A percentile compares a stretch with the other conserved stretches of the same genome.
These are phyloP conservation scores for Verticillium nonalfalfae DNA, from an alignment of 2,329 filamentous ascomycete genomes.

Conservation along the genomic window DNA sequence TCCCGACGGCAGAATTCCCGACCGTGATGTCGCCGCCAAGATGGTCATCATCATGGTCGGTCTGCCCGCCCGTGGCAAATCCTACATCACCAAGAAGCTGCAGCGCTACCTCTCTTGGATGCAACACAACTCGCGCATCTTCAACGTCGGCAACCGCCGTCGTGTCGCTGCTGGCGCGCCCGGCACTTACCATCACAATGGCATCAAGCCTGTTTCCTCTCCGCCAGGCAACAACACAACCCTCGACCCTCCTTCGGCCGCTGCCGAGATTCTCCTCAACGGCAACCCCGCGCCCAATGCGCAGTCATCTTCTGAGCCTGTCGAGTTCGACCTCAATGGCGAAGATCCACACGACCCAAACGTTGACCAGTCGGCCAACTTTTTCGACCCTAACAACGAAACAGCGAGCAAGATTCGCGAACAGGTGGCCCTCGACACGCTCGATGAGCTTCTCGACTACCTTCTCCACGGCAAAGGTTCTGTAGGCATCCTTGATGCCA, in stretches of 20 bases:
- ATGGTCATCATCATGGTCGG: constrained; percentile 98
- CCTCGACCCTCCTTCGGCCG: constrained; percentile 42
- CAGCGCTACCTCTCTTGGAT: constrained; percentile 94
- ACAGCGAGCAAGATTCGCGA: constrained; percentile 78
- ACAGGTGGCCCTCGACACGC: constrained; percentile 83
- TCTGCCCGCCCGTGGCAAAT: constrained; percentile 89
- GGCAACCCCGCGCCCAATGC: constrained; percentile 39
- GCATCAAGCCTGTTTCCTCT: constrained; percentile 32
- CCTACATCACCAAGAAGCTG: constrained; percentile 98
- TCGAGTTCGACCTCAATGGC: constrained; percentile 26
- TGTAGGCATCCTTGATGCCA: constrained; percentile 93
- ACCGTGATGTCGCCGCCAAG: constrained; percentile 92
- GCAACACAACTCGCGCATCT: constrained; percentile 91
- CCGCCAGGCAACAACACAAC: constrained; percentile 14
- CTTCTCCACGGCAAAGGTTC: constrained; percentile 76
- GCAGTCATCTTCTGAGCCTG: constrained; percentile 15
- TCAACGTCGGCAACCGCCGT: constrained; percentile 92
- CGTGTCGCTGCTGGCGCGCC: constrained; percentile 65
- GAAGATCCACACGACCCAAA: constrained; percentile 28
- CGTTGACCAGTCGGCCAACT: constrained; percentile 84
- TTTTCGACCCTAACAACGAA: constrained; percentile 89
- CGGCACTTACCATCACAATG: constrained; percentile 15
- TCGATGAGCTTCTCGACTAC: constrained; percentile 89
- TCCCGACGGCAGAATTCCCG: constrained; percentile 88
- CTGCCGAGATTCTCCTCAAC: constrained; percentile 53